A percentile compares a stretch with the other conserved stretches of the same genome.
phyloP scores from a whole-genome alignment of 257 asterid species.

The Pogostemon cablin region DNA sequence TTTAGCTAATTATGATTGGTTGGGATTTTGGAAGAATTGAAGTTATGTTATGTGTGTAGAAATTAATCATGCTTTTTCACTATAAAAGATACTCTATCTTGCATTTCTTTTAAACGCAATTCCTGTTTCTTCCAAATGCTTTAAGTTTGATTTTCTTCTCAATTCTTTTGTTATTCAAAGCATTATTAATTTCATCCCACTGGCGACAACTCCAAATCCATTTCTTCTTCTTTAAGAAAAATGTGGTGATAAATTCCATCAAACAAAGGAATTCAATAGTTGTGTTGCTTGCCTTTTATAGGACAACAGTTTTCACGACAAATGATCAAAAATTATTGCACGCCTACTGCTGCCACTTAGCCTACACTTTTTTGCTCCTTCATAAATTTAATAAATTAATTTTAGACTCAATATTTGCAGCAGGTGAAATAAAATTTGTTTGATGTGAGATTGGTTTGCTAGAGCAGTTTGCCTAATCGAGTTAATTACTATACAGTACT shows the following conservation, averaged over 20 bases:
- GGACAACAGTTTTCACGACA: not conserved
- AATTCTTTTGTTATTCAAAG: too few relatives aligned
- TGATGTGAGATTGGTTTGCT: conserved; percentile 13
- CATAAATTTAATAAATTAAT: not conserved
- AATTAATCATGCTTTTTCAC: conserved; percentile 23
- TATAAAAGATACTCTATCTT: too few relatives aligned
- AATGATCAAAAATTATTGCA: not conserved
- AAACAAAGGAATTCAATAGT: not conserved
- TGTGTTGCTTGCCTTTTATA: not conserved
- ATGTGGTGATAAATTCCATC: not conserved
- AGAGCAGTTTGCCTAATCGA: conserved; percentile 40
- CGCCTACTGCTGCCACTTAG: not conserved
- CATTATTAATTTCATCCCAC: too few relatives aligned
- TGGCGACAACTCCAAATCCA: too few relatives aligned
- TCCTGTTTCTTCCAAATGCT: too few relatives aligned
- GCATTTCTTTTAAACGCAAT: too few relatives aligned
- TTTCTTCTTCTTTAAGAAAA: not conserved
- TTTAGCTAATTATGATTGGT: conserved; percentile 20
- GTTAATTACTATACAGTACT: conserved; percentile 26
- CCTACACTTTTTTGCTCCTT: not conserved
- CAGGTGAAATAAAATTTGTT: too few relatives aligned
- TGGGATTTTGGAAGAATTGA: not conserved
- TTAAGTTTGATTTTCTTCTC: too few relatives aligned
- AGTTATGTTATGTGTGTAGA: not conserved
- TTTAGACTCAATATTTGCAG: too few relatives aligned